These are phyloP conservation scores for Trypanosoma conorhini DNA, from an alignment of 208 protist genomes.

Conservation along the genomic window DNA sequence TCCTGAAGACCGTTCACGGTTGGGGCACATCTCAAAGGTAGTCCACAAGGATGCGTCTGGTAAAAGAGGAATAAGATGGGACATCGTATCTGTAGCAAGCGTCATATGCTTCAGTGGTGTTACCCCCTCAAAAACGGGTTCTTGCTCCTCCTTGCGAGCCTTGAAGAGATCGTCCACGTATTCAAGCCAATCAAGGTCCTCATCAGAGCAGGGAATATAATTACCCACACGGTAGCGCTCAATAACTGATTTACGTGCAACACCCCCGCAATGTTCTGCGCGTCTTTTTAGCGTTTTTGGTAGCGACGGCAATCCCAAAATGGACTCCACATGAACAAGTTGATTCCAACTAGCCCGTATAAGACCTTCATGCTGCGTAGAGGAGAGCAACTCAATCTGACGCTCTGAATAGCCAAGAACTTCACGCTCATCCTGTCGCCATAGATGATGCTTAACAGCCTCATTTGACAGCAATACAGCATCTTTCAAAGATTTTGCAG, in stretches of 20 bases:
- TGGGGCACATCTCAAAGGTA: slow-evolving; percentile 17
- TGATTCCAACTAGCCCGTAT: slow-evolving; percentile 65
- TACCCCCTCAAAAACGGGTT: slow-evolving; percentile 45
- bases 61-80: not conserved
- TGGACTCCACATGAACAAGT: slow-evolving; percentile 54
- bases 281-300: slow-evolving; percentile 55
- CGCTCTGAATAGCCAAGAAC: slow-evolving; percentile 72
- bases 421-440: slow-evolving; percentile 66
- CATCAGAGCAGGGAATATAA: slow-evolving; percentile 61
- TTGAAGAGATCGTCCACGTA: slow-evolving; percentile 52
- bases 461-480: slow-evolving; percentile 56
- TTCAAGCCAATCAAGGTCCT: slow-evolving; percentile 49
- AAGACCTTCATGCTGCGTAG: slow-evolving; percentile 40
- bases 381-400: slow-evolving; percentile 65
- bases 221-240: slow-evolving; percentile 71
- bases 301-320: slow-evolving; percentile 56
- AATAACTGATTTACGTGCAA: slow-evolving; percentile 43
- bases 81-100: not conserved
- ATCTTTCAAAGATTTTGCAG: slow-evolving; percentile 51
- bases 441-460: slow-evolving; percentile 64
- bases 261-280: slow-evolving; percentile 32
- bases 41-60: slow-evolving; percentile 27
- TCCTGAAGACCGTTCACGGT: slow-evolving; percentile 16
- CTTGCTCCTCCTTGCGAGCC: slow-evolving; percentile 55
- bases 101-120: slow-evolving; percentile 21